Base-by-base conservation (phyloP, 768 basidiomycete species). In the Hemileccinum impolitum region DNA sequence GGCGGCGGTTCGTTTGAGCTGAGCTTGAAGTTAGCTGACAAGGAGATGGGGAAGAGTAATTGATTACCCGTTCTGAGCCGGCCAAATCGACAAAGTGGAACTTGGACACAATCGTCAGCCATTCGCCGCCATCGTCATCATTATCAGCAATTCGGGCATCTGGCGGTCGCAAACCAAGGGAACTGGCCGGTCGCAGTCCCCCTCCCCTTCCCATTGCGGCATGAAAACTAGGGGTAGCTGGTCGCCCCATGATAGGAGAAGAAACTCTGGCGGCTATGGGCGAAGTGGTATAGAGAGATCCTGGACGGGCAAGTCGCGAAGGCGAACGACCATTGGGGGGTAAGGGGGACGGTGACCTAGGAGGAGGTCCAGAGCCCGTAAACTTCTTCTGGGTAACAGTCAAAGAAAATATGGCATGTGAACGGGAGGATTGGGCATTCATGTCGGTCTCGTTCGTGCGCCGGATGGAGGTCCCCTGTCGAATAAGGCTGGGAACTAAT, bases 31-130 rank as follows among this genome's bases (percentile, higher is more conserved):
- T 62, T 51, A 63, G 61, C 52, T 47, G 21, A 45, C 36, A 45
- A 40, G 26, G 19, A 45, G 17, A 35, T 40, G 44, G n/a, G 7
- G 26, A 52, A 51, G 37, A 54, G 10, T 12, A 51, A 43, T 48
- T 37, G 23, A 72, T 65, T 67, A 93, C 89, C 59, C 96, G 75
- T 74, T 99, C 96, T 35, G 91, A 94, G 34, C 96, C 96, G 23
- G 96, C 96, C 62, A 99, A 70, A 72, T 99, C 96, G 23, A 99
- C 96, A 57, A 97, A 97, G 69, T 99, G 94, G 71, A 98, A 97
- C 65, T 99, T 99, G 39, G 91, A 94, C 32, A 87, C 82, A 36
- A 94, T 81, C 0, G 91, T 94, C 13, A 86, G 76, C 91, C 93
- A 96, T 52, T 93, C 90, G 2, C 89, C 87, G 3, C 70, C 54